Percentiles rank a stretch among this genome's conserved stretches.
phyloP scores from a whole-genome alignment of 2,329 filamentous ascomycete species.

The Gnomoniopsis sp. region DNA sequence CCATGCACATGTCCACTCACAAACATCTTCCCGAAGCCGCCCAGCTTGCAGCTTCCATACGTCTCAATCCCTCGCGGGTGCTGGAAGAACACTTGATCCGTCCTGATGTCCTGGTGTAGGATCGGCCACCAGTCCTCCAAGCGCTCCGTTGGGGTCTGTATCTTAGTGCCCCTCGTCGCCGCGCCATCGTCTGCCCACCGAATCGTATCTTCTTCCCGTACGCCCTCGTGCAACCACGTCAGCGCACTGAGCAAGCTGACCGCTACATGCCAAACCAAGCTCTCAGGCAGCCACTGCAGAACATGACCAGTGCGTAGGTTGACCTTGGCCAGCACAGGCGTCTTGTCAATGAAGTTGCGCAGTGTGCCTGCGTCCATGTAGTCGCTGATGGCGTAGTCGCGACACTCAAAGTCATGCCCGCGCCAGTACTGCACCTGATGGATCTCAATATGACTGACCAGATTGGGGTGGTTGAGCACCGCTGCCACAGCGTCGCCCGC shows the following conservation, averaged over 20 bases:
- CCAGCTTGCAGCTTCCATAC: conserved; percentile 53
- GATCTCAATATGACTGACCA: conserved; percentile 40
- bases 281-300: conserved; percentile 43
- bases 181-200: not conserved
- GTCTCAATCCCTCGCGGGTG: conserved; percentile 43
- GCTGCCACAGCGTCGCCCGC: conserved; percentile 28
- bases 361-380: conserved; percentile 50
- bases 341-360: conserved; percentile 32
- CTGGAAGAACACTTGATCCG: conserved; percentile 49
- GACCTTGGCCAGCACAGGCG: conserved; percentile 16
- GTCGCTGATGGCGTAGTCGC: conserved; percentile 39
- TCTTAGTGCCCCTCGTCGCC: not conserved
- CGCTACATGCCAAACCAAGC: conserved; percentile 54
- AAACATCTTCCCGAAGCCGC: conserved; percentile 39
- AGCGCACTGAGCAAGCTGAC: conserved; percentile 45
- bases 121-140: conserved; percentile 43
- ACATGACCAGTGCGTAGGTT: not conserved
- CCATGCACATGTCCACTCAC: conserved; percentile 35
- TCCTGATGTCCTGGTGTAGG: conserved; percentile 44
- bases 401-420: conserved; percentile 9
- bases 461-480: conserved; percentile 48
- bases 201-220: conserved; percentile 23
- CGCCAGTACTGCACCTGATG: conserved; percentile 18
- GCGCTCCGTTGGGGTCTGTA: not conserved
- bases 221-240: conserved; percentile 50